phyloP scores from a whole-genome alignment of 208 protist genomes.

The Wallacemonas sp. region DNA sequence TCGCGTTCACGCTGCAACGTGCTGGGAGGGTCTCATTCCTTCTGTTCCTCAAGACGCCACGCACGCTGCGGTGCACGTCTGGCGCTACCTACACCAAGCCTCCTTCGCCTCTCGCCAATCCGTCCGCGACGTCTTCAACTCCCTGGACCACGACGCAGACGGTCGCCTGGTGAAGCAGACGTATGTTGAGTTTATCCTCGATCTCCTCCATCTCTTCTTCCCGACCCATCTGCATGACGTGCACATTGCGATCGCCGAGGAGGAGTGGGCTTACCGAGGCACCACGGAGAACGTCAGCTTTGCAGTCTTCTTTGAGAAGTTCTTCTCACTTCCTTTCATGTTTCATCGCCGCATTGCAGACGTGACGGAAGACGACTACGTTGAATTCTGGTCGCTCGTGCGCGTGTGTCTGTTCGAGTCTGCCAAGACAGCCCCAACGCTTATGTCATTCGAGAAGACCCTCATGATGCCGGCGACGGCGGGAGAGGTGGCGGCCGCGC shows the following conservation, averaged over 20 bases:
- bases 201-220: slow-evolving; percentile 84
- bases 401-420: slow-evolving; percentile 65
- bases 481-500: not conserved
- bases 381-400: slow-evolving; percentile 81
- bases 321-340: slow-evolving; percentile 81
- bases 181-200: slow-evolving; percentile 74
- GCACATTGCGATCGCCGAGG: slow-evolving; percentile 77
- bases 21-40: slow-evolving; percentile 67
- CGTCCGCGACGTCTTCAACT: slow-evolving; percentile 68
- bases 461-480: slow-evolving; percentile 9
- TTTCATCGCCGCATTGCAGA: slow-evolving; percentile 64
- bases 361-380: slow-evolving; percentile 56
- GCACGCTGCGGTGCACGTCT: slow-evolving; percentile 40
- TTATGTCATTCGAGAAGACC: slow-evolving; percentile 9
- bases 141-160: slow-evolving; percentile 54
- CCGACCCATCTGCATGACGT: slow-evolving; percentile 45
- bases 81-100: slow-evolving; percentile 43
- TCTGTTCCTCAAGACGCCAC: slow-evolving; percentile 34
- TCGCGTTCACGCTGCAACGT: slow-evolving; percentile 36
- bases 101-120: slow-evolving; percentile 51
- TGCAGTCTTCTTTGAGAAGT: slow-evolving; percentile 80
- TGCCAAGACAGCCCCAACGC: slow-evolving; percentile 8
- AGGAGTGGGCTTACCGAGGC: slow-evolving; percentile 87
- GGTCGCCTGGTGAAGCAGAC: slow-evolving; percentile 55
- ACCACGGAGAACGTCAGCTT: slow-evolving; percentile 70